These are phyloP conservation scores for Chlorella variabilis DNA, from an alignment of 163 green algal genomes.

Conservation along the genomic window DNA sequence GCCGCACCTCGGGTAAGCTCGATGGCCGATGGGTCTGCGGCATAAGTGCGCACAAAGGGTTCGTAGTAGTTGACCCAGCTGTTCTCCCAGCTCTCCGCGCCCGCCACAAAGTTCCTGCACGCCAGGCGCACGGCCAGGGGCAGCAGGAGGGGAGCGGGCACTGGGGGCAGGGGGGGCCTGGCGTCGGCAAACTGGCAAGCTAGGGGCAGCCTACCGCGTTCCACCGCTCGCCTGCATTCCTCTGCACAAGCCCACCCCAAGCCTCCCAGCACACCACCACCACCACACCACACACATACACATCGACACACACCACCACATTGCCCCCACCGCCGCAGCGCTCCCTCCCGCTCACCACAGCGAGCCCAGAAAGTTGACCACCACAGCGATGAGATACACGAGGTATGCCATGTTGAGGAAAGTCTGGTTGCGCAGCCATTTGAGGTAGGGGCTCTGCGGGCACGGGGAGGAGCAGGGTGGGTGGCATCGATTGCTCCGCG, in stretches of 20 bases:
- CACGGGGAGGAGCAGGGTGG: too few species aligned
- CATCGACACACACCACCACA: neutral
- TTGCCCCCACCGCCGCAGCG: too few species aligned
- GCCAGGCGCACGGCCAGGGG: too few species aligned
- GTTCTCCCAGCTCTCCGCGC: constrained; percentile 46
- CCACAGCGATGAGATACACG: constrained; percentile 52
- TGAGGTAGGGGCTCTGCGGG: constrained; percentile 8
- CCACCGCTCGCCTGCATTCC: too few species aligned
- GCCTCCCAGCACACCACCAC: neutral
- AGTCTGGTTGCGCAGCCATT: constrained; percentile 24
- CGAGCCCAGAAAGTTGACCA: constrained; percentile 57
- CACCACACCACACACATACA: too few species aligned
- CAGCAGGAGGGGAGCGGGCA: too few species aligned
- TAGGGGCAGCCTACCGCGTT: too few species aligned
- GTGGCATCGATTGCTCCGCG: too few species aligned
- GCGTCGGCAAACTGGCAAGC: too few species aligned
- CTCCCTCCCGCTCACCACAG: constrained; percentile 46
- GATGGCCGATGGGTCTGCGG: neutral
- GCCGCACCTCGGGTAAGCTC: constrained; percentile 21
- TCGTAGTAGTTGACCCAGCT: constrained; percentile 59
- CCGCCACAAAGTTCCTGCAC: constrained; percentile 48
- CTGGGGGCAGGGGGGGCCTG: too few species aligned
- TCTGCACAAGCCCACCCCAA: too few species aligned
- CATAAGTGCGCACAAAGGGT: constrained; percentile 36
- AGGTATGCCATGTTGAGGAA: constrained; percentile 38